Percentiles rank a stretch among this genome's conserved stretches.
These are phyloP conservation scores for Neoscytalidium dimidiatum DNA, from an alignment of 2,329 filamentous ascomycete genomes.

Conservation along the genomic window DNA sequence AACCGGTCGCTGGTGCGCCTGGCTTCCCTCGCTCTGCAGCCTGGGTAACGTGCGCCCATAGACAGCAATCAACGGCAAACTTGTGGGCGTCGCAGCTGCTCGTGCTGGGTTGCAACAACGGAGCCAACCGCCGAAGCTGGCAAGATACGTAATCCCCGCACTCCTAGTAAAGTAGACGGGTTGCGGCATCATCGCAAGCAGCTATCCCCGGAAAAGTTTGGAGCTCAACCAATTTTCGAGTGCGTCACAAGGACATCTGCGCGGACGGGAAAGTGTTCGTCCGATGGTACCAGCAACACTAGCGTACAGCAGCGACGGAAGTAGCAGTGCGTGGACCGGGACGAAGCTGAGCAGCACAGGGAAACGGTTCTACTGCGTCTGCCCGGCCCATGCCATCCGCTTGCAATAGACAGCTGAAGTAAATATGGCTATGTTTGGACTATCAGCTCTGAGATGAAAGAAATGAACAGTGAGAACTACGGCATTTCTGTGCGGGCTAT, in stretches of 20 bases:
- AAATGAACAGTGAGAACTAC: too few relatives aligned
- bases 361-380: too few relatives aligned
- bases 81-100: slow-evolving; percentile 1
- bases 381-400: too few relatives aligned
- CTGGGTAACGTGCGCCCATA: neutral
- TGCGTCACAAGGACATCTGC: slow-evolving; percentile 5
- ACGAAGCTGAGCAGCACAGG: neutral
- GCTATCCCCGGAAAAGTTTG: neutral
- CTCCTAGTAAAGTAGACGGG: neutral
- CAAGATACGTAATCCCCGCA: neutral
- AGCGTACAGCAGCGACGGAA: neutral
- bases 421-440: too few relatives aligned
- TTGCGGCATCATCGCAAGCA: neutral
- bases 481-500: too few relatives aligned
- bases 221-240: neutral
- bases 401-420: too few relatives aligned
- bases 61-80: neutral
- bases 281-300: slow-evolving; percentile 1
- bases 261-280: neutral
- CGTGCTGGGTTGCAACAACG: neutral
- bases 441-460: too few relatives aligned
- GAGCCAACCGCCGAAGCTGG: too few relatives aligned
- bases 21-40: neutral
- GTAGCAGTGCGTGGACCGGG: neutral
- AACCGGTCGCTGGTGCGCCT: neutral